Base-by-base conservation (phyloP, 2,329 filamentous ascomycete species). In the Fusarium anthophilum region DNA sequence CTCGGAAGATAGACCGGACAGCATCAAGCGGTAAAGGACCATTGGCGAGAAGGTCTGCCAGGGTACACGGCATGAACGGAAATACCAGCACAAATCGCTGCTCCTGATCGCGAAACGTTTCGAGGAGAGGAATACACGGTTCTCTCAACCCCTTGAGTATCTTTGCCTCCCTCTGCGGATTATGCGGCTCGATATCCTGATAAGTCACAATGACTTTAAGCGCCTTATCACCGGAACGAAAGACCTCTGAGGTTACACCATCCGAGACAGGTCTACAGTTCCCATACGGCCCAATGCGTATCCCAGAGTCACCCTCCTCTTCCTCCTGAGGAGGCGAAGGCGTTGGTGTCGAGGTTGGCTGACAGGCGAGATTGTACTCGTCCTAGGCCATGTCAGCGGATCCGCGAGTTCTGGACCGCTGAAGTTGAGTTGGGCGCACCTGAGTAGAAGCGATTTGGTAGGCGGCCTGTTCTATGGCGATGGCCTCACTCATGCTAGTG, bases 201-300 rank as follows among this genome's bases (percentile, higher is more conserved):
- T 91, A 91, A 38, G 94, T 91, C 35, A 90, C 91, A 41, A 96
- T 97, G 67, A 98, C 91, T 81, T 99, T 99, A 55, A 99, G 85
- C 5, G 96, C 96, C 24, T 85, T 84, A 59, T 83, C 77, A 28
- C 81, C 83, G 45, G 91, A 91, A 76, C 92, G 92, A 84, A 95
- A 98, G 57, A 99, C 91, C 63, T 92, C 90, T 24, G 96, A 96
- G 70, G 94, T 96, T 18, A 96, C 86, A 26, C 96, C 96, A 72
- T 86, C 85, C 51, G 86, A 86, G n/a, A 92, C 79, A 73, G 87
- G 86, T 32, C 83, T 82, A 78, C 91, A 92, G 68, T 86, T 82
- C 24, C 72, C 50, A 73, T 91, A 91, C 10, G 80, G 35, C 14
- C 90, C 90, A 65, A 92, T 91, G 38, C 81, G 80, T 47, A 87